phyloP scores from a whole-genome alignment of 75 land plant species.

The Selaginella tamariscina region DNA sequence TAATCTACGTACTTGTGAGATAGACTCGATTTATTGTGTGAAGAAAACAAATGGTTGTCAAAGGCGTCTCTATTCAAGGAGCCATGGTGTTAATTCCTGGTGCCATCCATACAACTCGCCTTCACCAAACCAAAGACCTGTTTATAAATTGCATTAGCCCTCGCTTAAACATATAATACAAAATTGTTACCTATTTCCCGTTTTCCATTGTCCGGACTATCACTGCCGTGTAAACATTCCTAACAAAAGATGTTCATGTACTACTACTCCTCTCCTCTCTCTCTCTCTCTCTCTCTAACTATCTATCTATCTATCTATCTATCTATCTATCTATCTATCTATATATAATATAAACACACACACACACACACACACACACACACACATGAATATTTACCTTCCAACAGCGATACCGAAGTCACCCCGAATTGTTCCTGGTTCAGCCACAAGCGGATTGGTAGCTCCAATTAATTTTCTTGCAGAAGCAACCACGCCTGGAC shows the following conservation, averaged over 20 bases:
- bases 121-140: background rate
- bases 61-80: background rate
- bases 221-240: conserved; percentile 99
- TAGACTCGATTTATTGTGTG: too few species aligned
- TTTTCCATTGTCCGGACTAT: conserved; percentile 84
- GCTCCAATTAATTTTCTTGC: conserved; percentile 91
- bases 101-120: background rate
- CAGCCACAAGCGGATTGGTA: conserved; percentile 93
- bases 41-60: too few species aligned
- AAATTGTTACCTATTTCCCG: conserved; percentile 74
- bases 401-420: conserved; percentile 95
- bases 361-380: too few species aligned
- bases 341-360: too few species aligned
- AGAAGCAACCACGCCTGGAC: conserved; percentile 90
- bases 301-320: too few species aligned
- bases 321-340: too few species aligned
- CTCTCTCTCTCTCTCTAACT: too few species aligned
- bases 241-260: conserved; percentile 11
- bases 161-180: background rate
- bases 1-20: too few species aligned
- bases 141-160: background rate
- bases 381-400: conserved; percentile 30
- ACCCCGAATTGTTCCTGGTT: conserved; percentile 97
- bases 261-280: background rate
- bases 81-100: background rate